A percentile compares a stretch with the other conserved stretches of the same genome.
These are phyloP conservation scores for Vaccinium vitisidaea DNA, from an alignment of 148 eudicot species.

Conservation along the genomic window DNA sequence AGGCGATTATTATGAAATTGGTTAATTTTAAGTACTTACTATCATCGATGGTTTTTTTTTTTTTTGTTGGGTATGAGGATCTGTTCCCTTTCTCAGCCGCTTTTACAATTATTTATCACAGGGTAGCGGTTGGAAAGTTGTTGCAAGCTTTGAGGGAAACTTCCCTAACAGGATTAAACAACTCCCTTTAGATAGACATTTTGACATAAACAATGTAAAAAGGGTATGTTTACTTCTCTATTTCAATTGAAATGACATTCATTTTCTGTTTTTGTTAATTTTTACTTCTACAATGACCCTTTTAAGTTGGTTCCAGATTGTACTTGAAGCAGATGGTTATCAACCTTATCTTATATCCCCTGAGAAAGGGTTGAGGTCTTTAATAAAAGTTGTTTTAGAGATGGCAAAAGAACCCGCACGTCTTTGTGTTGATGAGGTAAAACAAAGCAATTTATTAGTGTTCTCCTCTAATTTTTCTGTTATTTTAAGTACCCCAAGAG, in stretches of 20 bases:
- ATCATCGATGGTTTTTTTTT: not conserved
- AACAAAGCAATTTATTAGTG: not conserved
- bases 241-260: not conserved
- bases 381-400: conserved; percentile 83
- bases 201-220: conserved; percentile 92
- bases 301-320: conserved; percentile 54
- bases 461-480: not conserved
- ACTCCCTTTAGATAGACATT: conserved; percentile 93
- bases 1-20: not conserved
- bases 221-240: conserved; percentile 48
- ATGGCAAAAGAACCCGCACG: conserved; percentile 97
- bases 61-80: not conserved
- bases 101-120: conserved; percentile 30
- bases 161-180: conserved; percentile 97
- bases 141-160: conserved; percentile 95
- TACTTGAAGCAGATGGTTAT: conserved; percentile 99
- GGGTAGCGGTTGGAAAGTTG: conserved; percentile 98
- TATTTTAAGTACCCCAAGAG: not conserved
- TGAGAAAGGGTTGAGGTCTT: conserved; percentile 92
- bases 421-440: conserved; percentile 99
- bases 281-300: conserved; percentile 12
- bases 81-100: conserved; percentile 5
- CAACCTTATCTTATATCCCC: conserved; percentile 99
- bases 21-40: not conserved
- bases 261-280: not conserved